Conservation (phyloP, 1,284 basidiomycete genomes). For the Coniferiporia sulphurascens region DNA sequence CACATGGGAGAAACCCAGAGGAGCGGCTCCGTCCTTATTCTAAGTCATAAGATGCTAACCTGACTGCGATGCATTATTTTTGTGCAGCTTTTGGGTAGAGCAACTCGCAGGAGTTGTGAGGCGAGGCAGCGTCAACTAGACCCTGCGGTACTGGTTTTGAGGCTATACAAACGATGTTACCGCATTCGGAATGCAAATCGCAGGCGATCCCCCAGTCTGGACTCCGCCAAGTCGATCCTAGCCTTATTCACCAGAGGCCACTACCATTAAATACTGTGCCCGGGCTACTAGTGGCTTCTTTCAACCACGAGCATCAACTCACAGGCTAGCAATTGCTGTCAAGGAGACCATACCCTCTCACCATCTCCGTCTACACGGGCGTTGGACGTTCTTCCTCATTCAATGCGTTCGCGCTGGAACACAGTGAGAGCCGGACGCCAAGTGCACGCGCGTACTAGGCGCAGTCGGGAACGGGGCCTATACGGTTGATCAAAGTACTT, state of each 20-base stretch:
- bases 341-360: neutral
- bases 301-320: neutral
- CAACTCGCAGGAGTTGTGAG: too few species aligned
- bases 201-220: too few species aligned
- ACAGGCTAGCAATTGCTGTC: neutral
- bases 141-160: too few species aligned
- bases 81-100: too few species aligned
- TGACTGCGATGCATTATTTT: too few species aligned
- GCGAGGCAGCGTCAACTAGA: too few species aligned
- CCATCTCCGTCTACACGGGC: neutral
- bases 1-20: neutral
- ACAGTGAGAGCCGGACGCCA: neutral
- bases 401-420: neutral
- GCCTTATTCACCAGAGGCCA: too few species aligned
- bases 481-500: neutral
- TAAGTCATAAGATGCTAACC: neutral
- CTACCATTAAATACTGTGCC: too few species aligned
- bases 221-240: too few species aligned
- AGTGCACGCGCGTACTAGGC: neutral
- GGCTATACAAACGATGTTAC: too few species aligned
- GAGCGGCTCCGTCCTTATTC: neutral
- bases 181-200: too few species aligned
- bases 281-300: neutral
- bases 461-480: neutral
- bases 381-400: neutral